A percentile compares a stretch with the other conserved stretches of the same genome.
Evolutionary conservation across 2,329 filamentous ascomycete species (phyloP).

Genomic region (Cryphonectria parasitica): DNA sequence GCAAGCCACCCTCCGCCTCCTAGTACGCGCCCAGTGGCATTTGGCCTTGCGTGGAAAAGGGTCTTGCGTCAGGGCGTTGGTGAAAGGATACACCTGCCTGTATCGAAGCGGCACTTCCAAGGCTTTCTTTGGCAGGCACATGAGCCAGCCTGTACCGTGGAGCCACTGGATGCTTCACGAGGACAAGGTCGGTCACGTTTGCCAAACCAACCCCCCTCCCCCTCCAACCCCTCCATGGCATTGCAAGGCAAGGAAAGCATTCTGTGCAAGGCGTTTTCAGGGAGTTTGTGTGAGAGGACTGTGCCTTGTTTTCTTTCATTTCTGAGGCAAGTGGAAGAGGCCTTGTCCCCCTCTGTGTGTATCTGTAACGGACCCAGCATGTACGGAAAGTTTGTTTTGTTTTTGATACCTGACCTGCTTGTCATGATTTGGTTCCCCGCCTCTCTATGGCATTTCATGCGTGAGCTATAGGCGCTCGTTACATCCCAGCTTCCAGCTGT

Average conservation of each 20-base stretch:
- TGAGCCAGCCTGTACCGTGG: neutral
- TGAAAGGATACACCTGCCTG: neutral
- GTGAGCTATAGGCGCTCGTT: neutral
- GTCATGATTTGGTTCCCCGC: neutral
- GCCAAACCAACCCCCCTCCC: too few relatives aligned
- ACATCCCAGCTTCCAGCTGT: neutral
- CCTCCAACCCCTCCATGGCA: neutral
- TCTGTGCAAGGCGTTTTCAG: conserved; percentile 15
- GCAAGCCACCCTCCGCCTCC: neutral
- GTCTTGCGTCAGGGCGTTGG: neutral
- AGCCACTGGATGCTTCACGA: neutral
- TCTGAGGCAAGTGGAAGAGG: neutral
- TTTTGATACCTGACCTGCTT: neutral
- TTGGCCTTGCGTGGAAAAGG: neutral
- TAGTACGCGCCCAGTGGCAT: neutral
- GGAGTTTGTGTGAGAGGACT: neutral
- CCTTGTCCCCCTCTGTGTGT: neutral
- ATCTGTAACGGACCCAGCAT: neutral
- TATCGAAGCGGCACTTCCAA: neutral
- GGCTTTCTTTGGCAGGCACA: neutral
- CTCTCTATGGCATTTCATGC: neutral
- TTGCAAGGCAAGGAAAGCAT: conserved; percentile 1
- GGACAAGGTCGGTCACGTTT: neutral
- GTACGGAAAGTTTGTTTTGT: neutral
- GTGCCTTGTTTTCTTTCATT: neutral